These are phyloP conservation scores for Fibroporia radiculosa DNA, from an alignment of 768 basidiomycete genomes.

Conservation along the genomic window DNA sequence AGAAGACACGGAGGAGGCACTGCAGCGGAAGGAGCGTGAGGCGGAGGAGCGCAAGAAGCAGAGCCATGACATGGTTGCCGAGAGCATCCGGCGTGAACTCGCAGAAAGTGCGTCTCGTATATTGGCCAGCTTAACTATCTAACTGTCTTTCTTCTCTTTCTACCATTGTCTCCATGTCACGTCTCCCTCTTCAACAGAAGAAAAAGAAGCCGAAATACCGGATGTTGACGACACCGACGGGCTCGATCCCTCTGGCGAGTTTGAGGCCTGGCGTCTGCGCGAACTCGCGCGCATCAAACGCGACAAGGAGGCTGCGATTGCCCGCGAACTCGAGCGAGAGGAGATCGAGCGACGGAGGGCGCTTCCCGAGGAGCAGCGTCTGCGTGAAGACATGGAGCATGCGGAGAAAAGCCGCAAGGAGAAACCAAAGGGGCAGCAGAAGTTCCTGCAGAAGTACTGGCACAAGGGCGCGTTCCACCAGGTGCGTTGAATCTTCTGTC, in stretches of 20 bases:
- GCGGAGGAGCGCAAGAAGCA: slow-evolving; percentile 80
- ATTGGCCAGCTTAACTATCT: neutral
- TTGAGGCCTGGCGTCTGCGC: slow-evolving; percentile 92
- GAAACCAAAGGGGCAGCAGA: slow-evolving; percentile 86
- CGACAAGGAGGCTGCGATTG: slow-evolving; percentile 85
- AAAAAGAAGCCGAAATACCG: slow-evolving; percentile 74
- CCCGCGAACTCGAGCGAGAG: slow-evolving; percentile 75
- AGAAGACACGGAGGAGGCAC: slow-evolving; percentile 69
- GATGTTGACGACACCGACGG: slow-evolving; percentile 97
- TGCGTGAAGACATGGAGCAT: slow-evolving; percentile 86
- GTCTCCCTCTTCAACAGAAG: slow-evolving; percentile 46
- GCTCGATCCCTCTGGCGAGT: slow-evolving; percentile 80
- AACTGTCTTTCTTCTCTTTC: neutral
- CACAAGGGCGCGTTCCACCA: slow-evolving; percentile 99
- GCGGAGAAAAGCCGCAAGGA: slow-evolving; percentile 78
- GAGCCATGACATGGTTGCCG: slow-evolving; percentile 88
- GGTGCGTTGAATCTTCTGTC: slow-evolving; percentile 35
- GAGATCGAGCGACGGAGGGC: slow-evolving; percentile 90
- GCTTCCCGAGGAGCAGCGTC: slow-evolving; percentile 85
- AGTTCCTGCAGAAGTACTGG: slow-evolving; percentile 97
- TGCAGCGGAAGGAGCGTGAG: slow-evolving; percentile 62
- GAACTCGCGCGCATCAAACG: slow-evolving; percentile 90
- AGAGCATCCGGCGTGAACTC: slow-evolving; percentile 86
- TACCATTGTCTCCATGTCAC: neutral
- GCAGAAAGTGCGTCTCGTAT: slow-evolving; percentile 68